phyloP scores from a whole-genome alignment of 768 basidiomycete species.

The Leccinum rimulosum region DNA sequence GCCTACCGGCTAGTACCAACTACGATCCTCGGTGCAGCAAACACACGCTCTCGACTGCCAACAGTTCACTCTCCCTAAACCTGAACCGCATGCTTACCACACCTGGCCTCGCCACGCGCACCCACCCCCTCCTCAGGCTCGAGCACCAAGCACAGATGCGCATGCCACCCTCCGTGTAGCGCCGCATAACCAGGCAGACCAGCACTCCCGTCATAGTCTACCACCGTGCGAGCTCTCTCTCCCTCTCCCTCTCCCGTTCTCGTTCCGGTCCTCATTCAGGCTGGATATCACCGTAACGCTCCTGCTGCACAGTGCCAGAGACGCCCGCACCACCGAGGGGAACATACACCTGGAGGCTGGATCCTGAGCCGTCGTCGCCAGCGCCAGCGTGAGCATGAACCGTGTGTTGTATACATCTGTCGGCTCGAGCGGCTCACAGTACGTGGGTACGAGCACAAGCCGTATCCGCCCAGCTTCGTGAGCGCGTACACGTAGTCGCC shows the following conservation, averaged over 20 bases:
- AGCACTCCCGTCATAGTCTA: conserved; percentile 21
- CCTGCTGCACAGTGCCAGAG: neutral
- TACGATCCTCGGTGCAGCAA: conserved; percentile 18
- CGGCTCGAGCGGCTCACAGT: conserved; percentile 20
- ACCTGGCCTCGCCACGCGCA: conserved; percentile 21
- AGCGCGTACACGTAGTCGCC: conserved; percentile 24
- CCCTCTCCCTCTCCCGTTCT: conserved; percentile 11
- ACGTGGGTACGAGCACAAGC: conserved; percentile 20
- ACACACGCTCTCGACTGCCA: conserved; percentile 21
- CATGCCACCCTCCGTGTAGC: conserved; percentile 15
- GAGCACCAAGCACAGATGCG: conserved; percentile 23
- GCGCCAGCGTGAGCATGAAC: conserved; percentile 19
- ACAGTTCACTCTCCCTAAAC: conserved; percentile 20
- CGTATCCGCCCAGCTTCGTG: conserved; percentile 19
- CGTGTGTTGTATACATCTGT: conserved; percentile 13
- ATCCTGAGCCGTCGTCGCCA: conserved; percentile 15
- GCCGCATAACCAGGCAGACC: conserved; percentile 22
- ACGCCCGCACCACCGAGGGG: neutral
- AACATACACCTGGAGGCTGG: conserved; percentile 19
- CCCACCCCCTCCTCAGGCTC: conserved; percentile 23
- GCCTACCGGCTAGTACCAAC: too few relatives aligned
- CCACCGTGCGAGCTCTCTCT: conserved; percentile 15
- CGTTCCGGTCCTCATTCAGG: conserved; percentile 2
- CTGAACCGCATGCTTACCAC: conserved; percentile 18
- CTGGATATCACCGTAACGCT: conserved; percentile 3